A percentile compares a stretch with the other conserved stretches of the same genome.
Conservation (phyloP, 163 green algal genomes). For the Volvox carteri region DNA sequence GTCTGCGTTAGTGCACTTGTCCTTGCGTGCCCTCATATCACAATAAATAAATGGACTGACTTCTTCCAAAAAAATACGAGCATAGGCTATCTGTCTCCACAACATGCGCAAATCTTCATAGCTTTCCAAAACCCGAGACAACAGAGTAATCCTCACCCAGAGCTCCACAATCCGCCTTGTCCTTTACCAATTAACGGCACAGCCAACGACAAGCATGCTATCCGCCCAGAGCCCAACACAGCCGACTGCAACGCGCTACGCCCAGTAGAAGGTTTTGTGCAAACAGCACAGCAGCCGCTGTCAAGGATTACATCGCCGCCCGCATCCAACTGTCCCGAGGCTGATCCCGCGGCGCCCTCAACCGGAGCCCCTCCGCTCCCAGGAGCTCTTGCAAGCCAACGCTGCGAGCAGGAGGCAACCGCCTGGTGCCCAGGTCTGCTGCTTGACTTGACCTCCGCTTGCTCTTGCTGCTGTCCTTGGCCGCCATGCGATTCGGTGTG, state of each 20-base stretch:
- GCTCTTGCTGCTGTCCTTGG: neutral
- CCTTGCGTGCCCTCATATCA: neutral
- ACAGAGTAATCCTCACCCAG: too few relatives aligned
- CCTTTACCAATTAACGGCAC: neutral
- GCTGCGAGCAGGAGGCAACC: slow-evolving; percentile 6
- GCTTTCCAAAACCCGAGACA: neutral
- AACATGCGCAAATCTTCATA: neutral
- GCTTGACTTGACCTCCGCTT: neutral
- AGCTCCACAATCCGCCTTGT: neutral
- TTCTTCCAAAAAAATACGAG: neutral
- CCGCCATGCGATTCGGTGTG: neutral
- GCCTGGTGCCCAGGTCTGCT: slow-evolving; percentile 14
- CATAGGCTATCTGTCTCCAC: neutral
- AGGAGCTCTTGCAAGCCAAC: neutral
- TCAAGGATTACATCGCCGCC: neutral
- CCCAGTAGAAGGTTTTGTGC: neutral
- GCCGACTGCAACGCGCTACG: neutral
- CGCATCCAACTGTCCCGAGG: neutral
- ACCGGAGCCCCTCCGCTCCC: neutral
- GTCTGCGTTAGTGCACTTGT: neutral
- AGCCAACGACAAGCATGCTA: slow-evolving; percentile 37
- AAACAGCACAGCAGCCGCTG: neutral
- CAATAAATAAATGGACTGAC: neutral
- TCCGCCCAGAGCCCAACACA: neutral
- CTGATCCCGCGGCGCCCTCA: neutral